These are phyloP conservation scores for Aurifilum marmelostoma DNA, from an alignment of 2,329 filamentous ascomycete species.

Conservation along the genomic window DNA sequence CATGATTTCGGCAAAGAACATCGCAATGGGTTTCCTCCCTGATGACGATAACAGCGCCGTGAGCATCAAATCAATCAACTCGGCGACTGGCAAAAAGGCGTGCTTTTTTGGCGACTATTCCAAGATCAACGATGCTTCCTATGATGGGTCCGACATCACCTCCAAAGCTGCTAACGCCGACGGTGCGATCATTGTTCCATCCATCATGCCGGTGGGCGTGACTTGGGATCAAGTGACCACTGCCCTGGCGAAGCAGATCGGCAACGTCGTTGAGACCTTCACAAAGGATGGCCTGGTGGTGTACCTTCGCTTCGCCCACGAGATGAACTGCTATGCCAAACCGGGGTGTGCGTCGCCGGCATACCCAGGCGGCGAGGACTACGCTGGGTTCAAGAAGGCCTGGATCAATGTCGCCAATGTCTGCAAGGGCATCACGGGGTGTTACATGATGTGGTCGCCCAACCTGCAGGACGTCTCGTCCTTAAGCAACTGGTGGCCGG, in stretches of 20 bases:
- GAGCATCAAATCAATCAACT: conserved; percentile 28
- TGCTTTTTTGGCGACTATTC: conserved; percentile 34
- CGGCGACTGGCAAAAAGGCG: conserved; percentile 25
- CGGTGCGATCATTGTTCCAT: conserved; percentile 32
- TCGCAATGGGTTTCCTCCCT: conserved; percentile 35
- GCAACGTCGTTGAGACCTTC: conserved; percentile 27
- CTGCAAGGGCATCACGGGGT: conserved; percentile 24
- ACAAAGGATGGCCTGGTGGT: conserved; percentile 29
- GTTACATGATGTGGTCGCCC: conserved; percentile 32
- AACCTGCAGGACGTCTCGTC: conserved; percentile 26
- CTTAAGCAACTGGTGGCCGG: conserved; percentile 32
- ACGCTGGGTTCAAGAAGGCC: conserved; percentile 24
- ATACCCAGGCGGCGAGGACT: conserved; percentile 26
- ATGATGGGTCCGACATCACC: conserved; percentile 30
- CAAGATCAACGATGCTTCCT: conserved; percentile 32
- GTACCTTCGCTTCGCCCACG: conserved; percentile 32
- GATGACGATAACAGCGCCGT: conserved; percentile 29
- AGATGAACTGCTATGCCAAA: conserved; percentile 33
- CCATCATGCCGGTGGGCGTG: conserved; percentile 33
- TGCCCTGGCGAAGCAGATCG: conserved; percentile 26
- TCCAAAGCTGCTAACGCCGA: conserved; percentile 27
- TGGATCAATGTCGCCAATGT: conserved; percentile 29
- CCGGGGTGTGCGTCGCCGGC: conserved; percentile 20
- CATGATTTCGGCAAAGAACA: conserved; percentile 25
- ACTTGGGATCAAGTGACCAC: conserved; percentile 27